phyloP scores from a whole-genome alignment of 352 stramenopile genomes.

The Aphanomyces astaci region DNA sequence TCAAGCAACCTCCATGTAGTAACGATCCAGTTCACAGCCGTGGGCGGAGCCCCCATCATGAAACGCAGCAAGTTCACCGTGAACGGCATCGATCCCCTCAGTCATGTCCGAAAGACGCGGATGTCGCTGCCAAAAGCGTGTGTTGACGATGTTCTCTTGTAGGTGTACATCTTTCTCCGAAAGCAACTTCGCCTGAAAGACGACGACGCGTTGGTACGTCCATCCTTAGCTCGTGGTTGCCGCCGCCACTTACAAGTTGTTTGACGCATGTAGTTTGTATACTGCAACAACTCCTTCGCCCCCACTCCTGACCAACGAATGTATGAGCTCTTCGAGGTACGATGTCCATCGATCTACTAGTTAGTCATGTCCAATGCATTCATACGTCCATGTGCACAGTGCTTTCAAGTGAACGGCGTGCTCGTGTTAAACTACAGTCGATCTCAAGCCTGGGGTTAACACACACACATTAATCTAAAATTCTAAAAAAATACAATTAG shows the following conservation, averaged over 20 bases:
- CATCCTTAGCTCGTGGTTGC: neutral
- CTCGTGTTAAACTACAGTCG: conserved; percentile 84
- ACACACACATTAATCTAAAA: neutral
- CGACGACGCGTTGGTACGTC: conserved; percentile 50
- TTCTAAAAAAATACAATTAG: too few relatives aligned
- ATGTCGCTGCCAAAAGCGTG: neutral
- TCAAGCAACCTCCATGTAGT: conserved; percentile 31
- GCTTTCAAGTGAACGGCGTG: conserved; percentile 70
- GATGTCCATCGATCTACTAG: neutral
- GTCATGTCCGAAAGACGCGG: conserved; percentile 51
- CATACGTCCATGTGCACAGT: conserved; percentile 32
- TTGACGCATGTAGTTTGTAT: conserved; percentile 70
- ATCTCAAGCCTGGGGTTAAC: conserved; percentile 72
- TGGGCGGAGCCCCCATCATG: conserved; percentile 74
- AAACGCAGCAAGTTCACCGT: conserved; percentile 85
- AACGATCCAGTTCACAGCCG: conserved; percentile 75
- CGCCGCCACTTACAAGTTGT: too few relatives aligned
- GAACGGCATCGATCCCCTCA: conserved; percentile 59
- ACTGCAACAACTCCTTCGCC: conserved; percentile 82
- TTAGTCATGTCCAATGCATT: neutral
- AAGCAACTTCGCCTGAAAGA: conserved; percentile 78
- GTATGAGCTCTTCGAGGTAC: conserved; percentile 64
- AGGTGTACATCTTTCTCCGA: conserved; percentile 80
- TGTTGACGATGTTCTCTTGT: neutral
- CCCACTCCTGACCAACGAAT: conserved; percentile 74